Percentiles rank a stretch among this genome's conserved stretches.
These are phyloP conservation scores for Trichoderma simmonsii DNA, from an alignment of 2,329 filamentous ascomycete genomes.

Conservation along the genomic window DNA sequence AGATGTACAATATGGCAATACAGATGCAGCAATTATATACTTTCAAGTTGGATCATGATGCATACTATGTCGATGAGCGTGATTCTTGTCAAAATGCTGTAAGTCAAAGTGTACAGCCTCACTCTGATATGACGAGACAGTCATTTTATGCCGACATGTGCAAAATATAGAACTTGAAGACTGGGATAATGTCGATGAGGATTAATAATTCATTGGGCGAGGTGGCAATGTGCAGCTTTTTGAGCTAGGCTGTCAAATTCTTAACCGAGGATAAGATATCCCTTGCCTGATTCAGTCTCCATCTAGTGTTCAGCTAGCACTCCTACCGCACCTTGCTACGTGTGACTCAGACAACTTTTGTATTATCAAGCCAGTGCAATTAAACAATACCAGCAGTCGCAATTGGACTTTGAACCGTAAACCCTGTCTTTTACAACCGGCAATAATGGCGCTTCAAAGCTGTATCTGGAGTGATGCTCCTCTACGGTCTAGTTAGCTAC, in stretches of 20 bases:
- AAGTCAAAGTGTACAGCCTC: fast-evolving
- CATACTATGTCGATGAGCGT: not conserved
- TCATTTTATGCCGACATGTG: fast-evolving
- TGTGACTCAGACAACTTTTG: not conserved
- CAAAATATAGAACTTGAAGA: not conserved
- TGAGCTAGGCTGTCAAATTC: not conserved
- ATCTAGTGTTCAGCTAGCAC: not conserved
- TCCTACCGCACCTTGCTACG: not conserved
- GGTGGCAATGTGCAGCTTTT: not conserved
- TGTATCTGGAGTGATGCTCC: not conserved
- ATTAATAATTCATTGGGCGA: not conserved
- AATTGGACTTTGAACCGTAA: not conserved
- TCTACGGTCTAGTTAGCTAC: not conserved
- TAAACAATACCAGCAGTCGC: not conserved
- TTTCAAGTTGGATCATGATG: not conserved
- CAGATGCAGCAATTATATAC: not conserved
- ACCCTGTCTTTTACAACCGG: not conserved
- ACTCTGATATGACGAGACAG: not conserved
- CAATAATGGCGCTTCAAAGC: not conserved
- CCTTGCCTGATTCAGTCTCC: not conserved
- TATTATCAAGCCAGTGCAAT: not conserved
- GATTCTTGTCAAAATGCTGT: not conserved
- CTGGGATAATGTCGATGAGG: not conserved
- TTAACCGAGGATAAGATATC: not conserved
- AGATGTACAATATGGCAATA: not conserved